These are phyloP conservation scores for Neofusicoccum umdonicola DNA, from an alignment of 2,329 filamentous ascomycete species.

Conservation along the genomic window DNA sequence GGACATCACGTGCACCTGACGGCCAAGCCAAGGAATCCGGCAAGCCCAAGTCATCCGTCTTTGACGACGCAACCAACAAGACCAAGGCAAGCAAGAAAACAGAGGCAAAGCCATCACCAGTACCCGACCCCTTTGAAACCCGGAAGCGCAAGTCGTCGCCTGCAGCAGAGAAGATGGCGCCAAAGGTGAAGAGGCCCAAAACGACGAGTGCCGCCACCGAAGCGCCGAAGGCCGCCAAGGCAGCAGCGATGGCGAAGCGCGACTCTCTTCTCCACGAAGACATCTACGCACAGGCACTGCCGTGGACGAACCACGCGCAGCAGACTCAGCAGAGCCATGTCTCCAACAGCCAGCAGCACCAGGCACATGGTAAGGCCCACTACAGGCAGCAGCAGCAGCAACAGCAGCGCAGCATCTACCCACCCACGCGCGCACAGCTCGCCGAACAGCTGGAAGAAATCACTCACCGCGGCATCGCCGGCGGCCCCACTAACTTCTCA, in stretches of 20 bases:
- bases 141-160: constrained; percentile 9
- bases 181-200: constrained; percentile 12
- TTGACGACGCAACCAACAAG: constrained; percentile 10
- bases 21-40: constrained; percentile 2
- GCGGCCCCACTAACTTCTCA: constrained; percentile 3
- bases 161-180: background rate
- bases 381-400: background rate
- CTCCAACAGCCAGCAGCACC: background rate
- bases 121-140: background rate
- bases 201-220: background rate
- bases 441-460: constrained; percentile 17
- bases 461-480: constrained; percentile 11
- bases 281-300: background rate
- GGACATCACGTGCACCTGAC: background rate
- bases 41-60: constrained; percentile 8
- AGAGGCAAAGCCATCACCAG: constrained; percentile 1
- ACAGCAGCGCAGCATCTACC: background rate
- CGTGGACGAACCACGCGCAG: background rate
- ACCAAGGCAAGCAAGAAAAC: constrained; percentile 1
- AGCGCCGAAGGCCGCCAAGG: background rate
- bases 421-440: constrained; percentile 11
- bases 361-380: background rate
- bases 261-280: constrained; percentile 9
- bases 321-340: background rate
- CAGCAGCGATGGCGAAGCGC: constrained; percentile 10